These are phyloP conservation scores for Hypericum androsaemum DNA, from an alignment of 345 rosid species.

Conservation along the genomic window DNA sequence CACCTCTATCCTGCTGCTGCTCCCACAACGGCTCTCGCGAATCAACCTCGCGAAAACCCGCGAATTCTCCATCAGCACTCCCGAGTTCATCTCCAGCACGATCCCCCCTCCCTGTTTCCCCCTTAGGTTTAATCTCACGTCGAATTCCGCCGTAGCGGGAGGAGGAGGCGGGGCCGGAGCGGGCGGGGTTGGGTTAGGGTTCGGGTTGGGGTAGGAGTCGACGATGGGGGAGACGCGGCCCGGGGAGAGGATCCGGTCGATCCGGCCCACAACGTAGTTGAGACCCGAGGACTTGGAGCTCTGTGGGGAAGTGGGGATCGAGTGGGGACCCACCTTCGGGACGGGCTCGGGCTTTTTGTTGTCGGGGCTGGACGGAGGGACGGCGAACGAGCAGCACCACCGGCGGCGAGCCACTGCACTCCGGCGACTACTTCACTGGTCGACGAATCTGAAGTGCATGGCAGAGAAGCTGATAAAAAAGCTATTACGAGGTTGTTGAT, in stretches of 20 bases:
- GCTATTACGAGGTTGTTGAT: too few relatives aligned
- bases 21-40: conserved; percentile 11
- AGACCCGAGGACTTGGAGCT: conserved; percentile 51
- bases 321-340: conserved; percentile 29
- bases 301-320: conserved; percentile 57
- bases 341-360: conserved; percentile 24
- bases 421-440: too few relatives aligned
- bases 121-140: conserved; percentile 62
- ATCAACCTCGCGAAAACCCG: conserved; percentile 49
- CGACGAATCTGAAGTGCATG: too few relatives aligned
- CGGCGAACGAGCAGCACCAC: conserved; percentile 79
- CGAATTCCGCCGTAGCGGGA: too few relatives aligned
- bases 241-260: conserved; percentile 89
- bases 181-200: too few relatives aligned
- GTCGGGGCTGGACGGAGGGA: conserved; percentile 76
- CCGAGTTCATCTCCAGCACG: conserved; percentile 62
- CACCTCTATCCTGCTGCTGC: conserved; percentile 45
- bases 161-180: too few relatives aligned
- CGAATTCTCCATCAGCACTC: conserved; percentile 52
- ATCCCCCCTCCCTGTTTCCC: conserved; percentile 60
- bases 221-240: conserved; percentile 84
- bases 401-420: too few relatives aligned
- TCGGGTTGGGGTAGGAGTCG: conserved; percentile 43
- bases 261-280: conserved; percentile 50
- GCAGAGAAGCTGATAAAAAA: too few relatives aligned